phyloP scores from a whole-genome alignment of 768 basidiomycete genomes.

The Leccinum longicurvipes region DNA sequence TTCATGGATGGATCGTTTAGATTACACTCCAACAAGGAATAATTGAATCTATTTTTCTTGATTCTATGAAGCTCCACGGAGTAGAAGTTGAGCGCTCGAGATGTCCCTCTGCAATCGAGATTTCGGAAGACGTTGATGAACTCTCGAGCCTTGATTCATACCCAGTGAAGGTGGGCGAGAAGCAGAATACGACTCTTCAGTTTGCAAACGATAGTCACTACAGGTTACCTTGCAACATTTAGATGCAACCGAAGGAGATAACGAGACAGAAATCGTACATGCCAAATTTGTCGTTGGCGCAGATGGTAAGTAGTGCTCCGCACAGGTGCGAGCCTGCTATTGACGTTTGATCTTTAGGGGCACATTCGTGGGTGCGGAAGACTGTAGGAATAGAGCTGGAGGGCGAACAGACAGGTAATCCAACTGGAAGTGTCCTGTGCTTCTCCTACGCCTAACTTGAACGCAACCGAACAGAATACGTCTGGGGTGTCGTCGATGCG shows the following conservation, averaged over 20 bases:
- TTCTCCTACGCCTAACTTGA: not conserved
- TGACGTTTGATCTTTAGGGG: constrained; percentile 25
- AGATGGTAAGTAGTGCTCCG: constrained; percentile 24
- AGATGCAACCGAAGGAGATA: constrained; percentile 26
- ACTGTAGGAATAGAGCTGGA: constrained; percentile 42
- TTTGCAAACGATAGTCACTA: not conserved
- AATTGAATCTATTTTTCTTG: constrained; percentile 41
- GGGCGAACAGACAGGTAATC: constrained; percentile 46
- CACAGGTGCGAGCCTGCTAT: not conserved
- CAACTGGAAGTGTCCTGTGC: not conserved
- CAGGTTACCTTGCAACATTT: constrained; percentile 26
- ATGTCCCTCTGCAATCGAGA: constrained; percentile 29
- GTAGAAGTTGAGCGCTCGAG: constrained; percentile 37
- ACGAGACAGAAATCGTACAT: constrained; percentile 30
- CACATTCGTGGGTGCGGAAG: constrained; percentile 48
- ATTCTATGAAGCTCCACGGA: constrained; percentile 33
- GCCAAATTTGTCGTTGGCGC: constrained; percentile 37
- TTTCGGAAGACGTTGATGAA: constrained; percentile 36
- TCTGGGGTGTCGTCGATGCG: constrained; percentile 83
- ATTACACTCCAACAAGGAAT: constrained; percentile 40
- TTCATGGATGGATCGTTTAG: constrained; percentile 11
- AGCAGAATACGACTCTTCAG: not conserved
- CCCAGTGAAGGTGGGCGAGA: constrained; percentile 28
- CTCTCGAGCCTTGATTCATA: constrained; percentile 32
- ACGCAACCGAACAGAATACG: constrained; percentile 47